Conservation (phyloP, 768 basidiomycete species). For the Rhizopogon rudus region DNA sequence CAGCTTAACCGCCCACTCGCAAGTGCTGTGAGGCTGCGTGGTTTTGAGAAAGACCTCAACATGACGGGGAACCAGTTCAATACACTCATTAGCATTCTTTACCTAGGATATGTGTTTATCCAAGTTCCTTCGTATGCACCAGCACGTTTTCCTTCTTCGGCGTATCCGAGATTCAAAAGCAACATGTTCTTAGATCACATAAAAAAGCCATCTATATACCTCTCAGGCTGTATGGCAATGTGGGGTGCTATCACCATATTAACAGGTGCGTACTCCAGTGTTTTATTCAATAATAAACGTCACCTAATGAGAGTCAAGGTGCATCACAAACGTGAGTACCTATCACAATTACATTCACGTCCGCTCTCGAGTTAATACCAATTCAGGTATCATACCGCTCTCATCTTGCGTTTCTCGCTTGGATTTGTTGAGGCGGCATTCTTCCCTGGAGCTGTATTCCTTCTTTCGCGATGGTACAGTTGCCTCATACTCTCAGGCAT, state of each 20-base stretch:
- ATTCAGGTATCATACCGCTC: constrained; percentile 49
- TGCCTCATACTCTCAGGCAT: not conserved
- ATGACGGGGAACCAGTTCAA: constrained; percentile 59
- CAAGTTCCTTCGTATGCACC: constrained; percentile 62
- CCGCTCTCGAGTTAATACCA: constrained; percentile 1
- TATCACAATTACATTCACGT: not conserved
- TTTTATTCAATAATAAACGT: constrained; percentile 1
- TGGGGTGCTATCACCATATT: constrained; percentile 62
- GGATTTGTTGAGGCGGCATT: constrained; percentile 62
- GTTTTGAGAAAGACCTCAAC: constrained; percentile 61
- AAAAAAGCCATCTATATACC: constrained; percentile 60
- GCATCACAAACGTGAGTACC: constrained; percentile 26
- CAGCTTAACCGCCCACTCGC: not conserved
- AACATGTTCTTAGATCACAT: constrained; percentile 66
- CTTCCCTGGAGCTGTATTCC: constrained; percentile 58
- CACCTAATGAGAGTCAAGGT: constrained; percentile 17
- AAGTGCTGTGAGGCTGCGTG: constrained; percentile 67
- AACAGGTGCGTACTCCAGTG: constrained; percentile 35
- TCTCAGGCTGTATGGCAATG: constrained; percentile 59
- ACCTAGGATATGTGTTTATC: constrained; percentile 69
- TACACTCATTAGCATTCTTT: constrained; percentile 61
- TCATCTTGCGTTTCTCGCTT: constrained; percentile 70
- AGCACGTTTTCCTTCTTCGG: not conserved
- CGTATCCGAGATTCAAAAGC: constrained; percentile 28
- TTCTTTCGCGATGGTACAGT: constrained; percentile 55